phyloP scores from a whole-genome alignment of 768 basidiomycete species.

The Podaxis sp. region DNA sequence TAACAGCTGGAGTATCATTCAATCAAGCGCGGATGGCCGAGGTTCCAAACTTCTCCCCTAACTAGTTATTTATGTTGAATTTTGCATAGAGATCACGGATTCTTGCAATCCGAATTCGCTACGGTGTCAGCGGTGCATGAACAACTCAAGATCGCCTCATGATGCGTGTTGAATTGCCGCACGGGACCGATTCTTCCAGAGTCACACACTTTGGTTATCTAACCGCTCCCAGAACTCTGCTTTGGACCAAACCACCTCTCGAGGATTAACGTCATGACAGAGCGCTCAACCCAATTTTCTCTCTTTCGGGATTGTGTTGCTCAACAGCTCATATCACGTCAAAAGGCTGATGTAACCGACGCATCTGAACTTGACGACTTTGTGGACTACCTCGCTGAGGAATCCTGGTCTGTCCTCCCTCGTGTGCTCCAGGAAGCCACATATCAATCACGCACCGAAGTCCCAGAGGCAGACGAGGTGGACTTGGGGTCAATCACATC shows the following conservation, averaged over 20 bases:
- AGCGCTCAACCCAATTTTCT: conserved; percentile 5
- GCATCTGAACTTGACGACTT: conserved; percentile 48
- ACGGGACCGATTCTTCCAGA: too few relatives aligned
- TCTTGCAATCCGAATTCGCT: too few relatives aligned
- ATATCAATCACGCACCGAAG: conserved; percentile 31
- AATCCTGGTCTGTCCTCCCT: conserved; percentile 49
- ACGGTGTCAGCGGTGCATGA: too few relatives aligned
- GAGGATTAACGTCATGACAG: background rate
- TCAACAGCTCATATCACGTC: background rate
- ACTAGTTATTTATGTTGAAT: too few relatives aligned
- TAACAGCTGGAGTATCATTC: too few relatives aligned
- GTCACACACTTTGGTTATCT: too few relatives aligned
- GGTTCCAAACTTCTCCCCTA: too few relatives aligned
- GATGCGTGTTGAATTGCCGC: too few relatives aligned
- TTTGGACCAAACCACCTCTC: background rate
- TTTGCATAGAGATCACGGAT: too few relatives aligned
- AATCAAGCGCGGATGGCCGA: too few relatives aligned
- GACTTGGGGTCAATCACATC: conserved; percentile 41
- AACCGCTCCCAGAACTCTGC: too few relatives aligned
- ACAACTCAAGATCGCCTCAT: too few relatives aligned
- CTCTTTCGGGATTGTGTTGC: conserved; percentile 18
- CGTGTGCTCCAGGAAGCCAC: conserved; percentile 32
- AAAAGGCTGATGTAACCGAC: conserved; percentile 18
- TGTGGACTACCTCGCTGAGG: conserved; percentile 47
- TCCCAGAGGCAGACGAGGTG: conserved; percentile 28